Evolutionary conservation across 768 basidiomycete genomes (phyloP), one percentile per base, ranked within the genome.

Genomic region (Suillus ampliporus): DNA sequence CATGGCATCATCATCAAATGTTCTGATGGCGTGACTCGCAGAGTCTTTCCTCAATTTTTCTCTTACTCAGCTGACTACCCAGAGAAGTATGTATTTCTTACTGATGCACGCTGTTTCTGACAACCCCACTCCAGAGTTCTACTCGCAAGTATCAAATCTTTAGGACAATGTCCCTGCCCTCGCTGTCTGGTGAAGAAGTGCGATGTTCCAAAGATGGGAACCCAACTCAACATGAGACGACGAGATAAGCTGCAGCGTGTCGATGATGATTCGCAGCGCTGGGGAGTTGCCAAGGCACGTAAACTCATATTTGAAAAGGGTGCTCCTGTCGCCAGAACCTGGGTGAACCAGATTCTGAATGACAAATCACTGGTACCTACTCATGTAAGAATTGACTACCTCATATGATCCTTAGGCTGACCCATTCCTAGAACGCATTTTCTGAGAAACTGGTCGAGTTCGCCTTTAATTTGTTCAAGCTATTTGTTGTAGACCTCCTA

Each of bases 81-180:
- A 1, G 70, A 71, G 48, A 69, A 70, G 70, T 70, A 38, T 7
- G 35, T 44, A 23, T 31, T 31, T 31, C 31, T 31, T 6, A 31
- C 31, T 6, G 6, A 31, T 31, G 31, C 31, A 31, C 31, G 31
- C 31, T 31, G 31, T 31, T 57, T 28, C 43, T 43, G 40, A 23
- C 15, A 13, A 31, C 21, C 21, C 21, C 21, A 14, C 28, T 46
- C 35, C 15, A 61, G 60, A 51, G 58, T 70, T 13, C 61, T 74
- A 1, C 44, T 73, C 13, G 70, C 69, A 15, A 70, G 64, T 1
- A 67, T 74, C 41, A 68, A 66, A 26, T 62, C 68, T 26, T 56
- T 71, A 13, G 72, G 73, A 1, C 57, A 51, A 17, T 70, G 60
- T 46, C 69, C 66, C 11, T 71, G 69, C 57, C 69, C 69, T 13